Evolutionary conservation across 208 protist species (phyloP).

Genomic region (Leishmania amazonensis): DNA sequence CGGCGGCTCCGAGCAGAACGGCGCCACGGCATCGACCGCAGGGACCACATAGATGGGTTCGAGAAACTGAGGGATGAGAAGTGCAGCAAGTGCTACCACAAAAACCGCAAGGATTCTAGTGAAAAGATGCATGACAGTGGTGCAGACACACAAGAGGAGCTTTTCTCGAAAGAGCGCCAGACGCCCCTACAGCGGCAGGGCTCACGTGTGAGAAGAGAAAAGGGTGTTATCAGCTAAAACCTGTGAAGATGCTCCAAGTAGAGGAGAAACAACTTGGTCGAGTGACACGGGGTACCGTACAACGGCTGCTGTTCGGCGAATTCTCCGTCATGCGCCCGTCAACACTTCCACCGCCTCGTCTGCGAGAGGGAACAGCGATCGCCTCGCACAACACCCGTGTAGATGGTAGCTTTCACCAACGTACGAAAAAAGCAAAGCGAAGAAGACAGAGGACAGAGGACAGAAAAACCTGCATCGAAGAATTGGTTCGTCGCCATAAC

Average conservation of each 20-base stretch:
- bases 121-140: not conserved
- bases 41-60: constrained; percentile 1
- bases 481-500: not conserved
- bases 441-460: not conserved
- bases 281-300: not conserved
- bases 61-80: not conserved
- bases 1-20: constrained; percentile 28
- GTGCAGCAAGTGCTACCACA: not conserved
- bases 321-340: not conserved
- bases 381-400: not conserved
- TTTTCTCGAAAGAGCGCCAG: not conserved
- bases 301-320: not conserved
- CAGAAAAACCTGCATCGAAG: not conserved
- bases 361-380: not conserved
- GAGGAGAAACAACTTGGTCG: not conserved
- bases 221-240: not conserved
- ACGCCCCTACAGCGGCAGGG: not conserved
- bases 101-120: not conserved
- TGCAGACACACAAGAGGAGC: not conserved
- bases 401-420: not conserved
- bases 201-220: too few species aligned
- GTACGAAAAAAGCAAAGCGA: not conserved
- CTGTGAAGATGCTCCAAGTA: not conserved
- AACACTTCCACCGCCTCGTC: not conserved
- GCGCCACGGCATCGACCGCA: not conserved